phyloP scores from a whole-genome alignment of 768 basidiomycete species.

The Boletus tomentosulus region DNA sequence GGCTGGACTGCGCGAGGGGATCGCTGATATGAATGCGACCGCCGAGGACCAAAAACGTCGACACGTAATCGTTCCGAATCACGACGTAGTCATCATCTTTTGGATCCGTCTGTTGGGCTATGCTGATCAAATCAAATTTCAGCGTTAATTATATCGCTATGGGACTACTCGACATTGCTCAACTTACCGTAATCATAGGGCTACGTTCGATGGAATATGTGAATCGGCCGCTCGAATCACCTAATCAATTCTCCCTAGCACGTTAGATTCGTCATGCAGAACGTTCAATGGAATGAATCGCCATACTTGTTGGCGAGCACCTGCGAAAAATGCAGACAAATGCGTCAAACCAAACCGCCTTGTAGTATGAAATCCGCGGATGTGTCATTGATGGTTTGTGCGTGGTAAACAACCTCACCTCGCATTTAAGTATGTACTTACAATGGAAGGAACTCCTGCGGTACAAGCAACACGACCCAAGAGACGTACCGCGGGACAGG shows the following conservation, averaged over 20 bases:
- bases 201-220: not conserved
- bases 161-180: not conserved
- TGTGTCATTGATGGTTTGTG: not conserved
- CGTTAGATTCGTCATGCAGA: not conserved
- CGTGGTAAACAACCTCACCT: not conserved
- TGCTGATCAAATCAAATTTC: not conserved
- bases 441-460: not conserved
- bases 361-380: not conserved
- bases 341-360: not conserved
- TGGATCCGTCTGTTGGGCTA: not conserved
- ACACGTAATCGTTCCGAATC: not conserved
- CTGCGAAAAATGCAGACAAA: not conserved
- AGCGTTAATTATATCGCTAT: not conserved
- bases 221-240: not conserved
- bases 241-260: not conserved
- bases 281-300: not conserved
- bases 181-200: not conserved
- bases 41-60: not conserved
- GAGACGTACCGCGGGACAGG: not conserved
- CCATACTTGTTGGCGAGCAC: not conserved
- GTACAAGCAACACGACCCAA: not conserved
- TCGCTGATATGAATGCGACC: not conserved
- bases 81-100: not conserved
- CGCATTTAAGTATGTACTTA: too few relatives aligned
- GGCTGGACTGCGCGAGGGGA: not conserved